Evolutionary conservation across 768 basidiomycete species (phyloP), one percentile per base, ranked within the genome.

Genomic region (Rubroboletus pulcherrimus): DNA sequence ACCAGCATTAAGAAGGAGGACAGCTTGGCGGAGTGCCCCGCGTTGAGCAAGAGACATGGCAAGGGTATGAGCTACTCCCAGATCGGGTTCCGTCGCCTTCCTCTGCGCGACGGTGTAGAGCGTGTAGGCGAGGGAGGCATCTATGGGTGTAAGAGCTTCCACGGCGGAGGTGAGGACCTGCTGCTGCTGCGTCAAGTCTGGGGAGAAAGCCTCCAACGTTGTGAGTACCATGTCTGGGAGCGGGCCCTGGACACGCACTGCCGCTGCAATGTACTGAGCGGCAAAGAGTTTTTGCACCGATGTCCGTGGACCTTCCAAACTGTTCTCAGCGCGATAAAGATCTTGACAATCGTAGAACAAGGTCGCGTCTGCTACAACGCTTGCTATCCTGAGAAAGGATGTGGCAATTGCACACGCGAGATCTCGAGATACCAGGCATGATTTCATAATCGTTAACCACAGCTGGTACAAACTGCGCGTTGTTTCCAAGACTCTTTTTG

Each of bases 301-400:
- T 41, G 41, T 51, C 24, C 15, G 38, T 8, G 33, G 34, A 50
- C 45, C 50, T 9, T 42, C 54, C 21, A 17, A n/a, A 43, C 64
- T 72, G 74, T 50, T 56, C 30, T 65, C 62, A n/a, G 54, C 35
- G 17, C 58, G 49, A 56, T 67, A 73, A 48, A 74, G 74, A 11
- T 61, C 69, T 43, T 62, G 65, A 55, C 77, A 81, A 3, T 61
- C 73, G 6, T 71, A 65, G 34, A 71, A 66, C 11, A 84, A 60
- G 9, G 65, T 56, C 0, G 52, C 61, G 51, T 83, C 80, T 6
- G 57, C 61, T 7, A 76, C 66, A n/a, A 63, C 55, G 15, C 67
- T 73, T 8, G 81, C 74, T 33, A 83, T 62, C 42, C 71, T 77
- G 31, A 84, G 66, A 61, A 84, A 82, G 1, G 78, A 66, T 7